Evolutionary conservation across 257 asterid species (phyloP).

Genomic region (Solanum habrochaites): DNA sequence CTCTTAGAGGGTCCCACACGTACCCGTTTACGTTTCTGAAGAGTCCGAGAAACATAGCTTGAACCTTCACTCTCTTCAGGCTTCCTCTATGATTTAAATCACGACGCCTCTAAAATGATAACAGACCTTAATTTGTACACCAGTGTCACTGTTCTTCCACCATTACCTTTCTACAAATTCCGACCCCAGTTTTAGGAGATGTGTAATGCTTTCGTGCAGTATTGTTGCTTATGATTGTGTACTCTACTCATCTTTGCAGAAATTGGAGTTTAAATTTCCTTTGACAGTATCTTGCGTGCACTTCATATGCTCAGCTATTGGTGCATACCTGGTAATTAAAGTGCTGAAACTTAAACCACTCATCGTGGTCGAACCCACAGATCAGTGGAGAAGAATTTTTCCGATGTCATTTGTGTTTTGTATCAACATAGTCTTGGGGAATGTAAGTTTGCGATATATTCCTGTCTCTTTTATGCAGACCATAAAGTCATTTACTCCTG

Average conservation of each 20-base stretch:
- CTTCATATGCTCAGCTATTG: conserved; percentile 52
- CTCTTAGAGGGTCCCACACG: no score
- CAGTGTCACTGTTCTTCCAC: background rate
- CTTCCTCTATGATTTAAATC: background rate
- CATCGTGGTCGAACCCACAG: conserved; percentile 50
- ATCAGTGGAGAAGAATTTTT: conserved; percentile 71
- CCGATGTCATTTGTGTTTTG: conserved; percentile 80
- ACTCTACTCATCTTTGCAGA: background rate
- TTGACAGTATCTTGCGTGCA: conserved; percentile 7
- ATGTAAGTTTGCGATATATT: conserved; percentile 64
- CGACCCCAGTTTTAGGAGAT: background rate
- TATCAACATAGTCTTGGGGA: conserved; percentile 71
- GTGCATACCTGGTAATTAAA: conserved; percentile 53
- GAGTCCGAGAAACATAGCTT: no score
- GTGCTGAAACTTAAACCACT: conserved; percentile 69
- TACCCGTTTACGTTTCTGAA: no score
- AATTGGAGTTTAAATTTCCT: background rate
- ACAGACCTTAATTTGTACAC: background rate
- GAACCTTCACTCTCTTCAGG: no score
- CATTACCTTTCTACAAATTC: background rate
- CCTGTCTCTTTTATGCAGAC: conserved; percentile 90
- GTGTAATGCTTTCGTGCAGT: background rate
- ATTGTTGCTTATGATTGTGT: background rate
- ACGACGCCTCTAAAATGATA: background rate
- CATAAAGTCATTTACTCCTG: conserved; percentile 77